A percentile compares a stretch with the other conserved stretches of the same genome.
phyloP scores from a whole-genome alignment of 1,284 basidiomycete genomes.

The Earliella scabrosa region DNA sequence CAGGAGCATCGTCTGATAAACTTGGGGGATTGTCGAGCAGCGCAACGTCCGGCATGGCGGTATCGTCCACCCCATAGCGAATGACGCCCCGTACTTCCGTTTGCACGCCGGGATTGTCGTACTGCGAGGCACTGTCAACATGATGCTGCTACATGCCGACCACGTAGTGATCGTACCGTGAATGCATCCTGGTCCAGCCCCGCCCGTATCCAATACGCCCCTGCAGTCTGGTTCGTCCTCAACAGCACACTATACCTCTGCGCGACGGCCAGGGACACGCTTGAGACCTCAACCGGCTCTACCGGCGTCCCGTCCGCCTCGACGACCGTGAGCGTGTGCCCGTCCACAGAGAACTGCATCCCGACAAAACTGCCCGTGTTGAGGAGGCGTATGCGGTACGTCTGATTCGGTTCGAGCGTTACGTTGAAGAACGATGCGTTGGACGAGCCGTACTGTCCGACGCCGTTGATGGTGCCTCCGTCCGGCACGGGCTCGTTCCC shows the following conservation, averaged over 20 bases:
- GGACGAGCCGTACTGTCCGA: conserved; percentile 37
- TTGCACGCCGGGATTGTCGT: conserved; percentile 37
- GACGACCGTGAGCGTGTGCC: conserved; percentile 48
- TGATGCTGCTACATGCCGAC: conserved; percentile 4
- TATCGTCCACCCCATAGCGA: conserved; percentile 31
- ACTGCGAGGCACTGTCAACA: conserved; percentile 16
- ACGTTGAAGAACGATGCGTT: conserved; percentile 32
- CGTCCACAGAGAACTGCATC: conserved; percentile 48
- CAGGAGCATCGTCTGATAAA: conserved; percentile 22
- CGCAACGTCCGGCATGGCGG: conserved; percentile 21
- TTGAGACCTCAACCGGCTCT: conserved; percentile 40
- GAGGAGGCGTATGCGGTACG: conserved; percentile 56
- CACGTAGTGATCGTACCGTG: conserved; percentile 24
- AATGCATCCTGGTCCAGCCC: conserved; percentile 41
- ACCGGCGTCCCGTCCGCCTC: conserved; percentile 52
- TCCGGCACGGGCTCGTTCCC: conserved; percentile 47
- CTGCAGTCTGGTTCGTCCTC: conserved; percentile 37
- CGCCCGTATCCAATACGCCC: conserved; percentile 46
- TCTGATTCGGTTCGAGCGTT: conserved; percentile 29
- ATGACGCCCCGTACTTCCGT: conserved; percentile 40
- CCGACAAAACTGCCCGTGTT: conserved; percentile 51
- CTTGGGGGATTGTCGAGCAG: conserved; percentile 25
- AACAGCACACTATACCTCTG: conserved; percentile 54
- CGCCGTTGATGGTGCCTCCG: conserved; percentile 40
- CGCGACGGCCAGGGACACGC: conserved; percentile 44